Evolutionary conservation across 441 rosid species (phyloP), one percentile per base, ranked within the genome.

Genomic region (Manihot esculenta): DNA sequence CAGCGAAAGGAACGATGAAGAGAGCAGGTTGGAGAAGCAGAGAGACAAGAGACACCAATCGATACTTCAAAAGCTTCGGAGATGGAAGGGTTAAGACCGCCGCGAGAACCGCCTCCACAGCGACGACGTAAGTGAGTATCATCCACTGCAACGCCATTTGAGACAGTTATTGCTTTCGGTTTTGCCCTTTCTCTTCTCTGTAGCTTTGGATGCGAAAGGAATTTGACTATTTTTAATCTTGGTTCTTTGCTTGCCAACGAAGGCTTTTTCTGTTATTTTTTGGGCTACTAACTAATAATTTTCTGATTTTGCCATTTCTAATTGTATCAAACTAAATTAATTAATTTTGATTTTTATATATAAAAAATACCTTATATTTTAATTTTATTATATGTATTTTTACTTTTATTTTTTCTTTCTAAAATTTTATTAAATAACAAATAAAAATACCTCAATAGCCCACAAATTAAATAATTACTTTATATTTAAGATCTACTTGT

Each of bases 81-180:
- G 88, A 86, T 26, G 98, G 98, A 50, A 92, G 53, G 3, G 94
- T 94, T 79, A 92, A 66, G 70, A 94, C 76, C 51, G 85, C 38
- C 20, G 91, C 97, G 53, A 90, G 1, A 7, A 71, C 94, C 0
- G 85, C 96, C 86, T 94, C 99, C 9, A 85, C 92, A 13, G 94
- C 96, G 50, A 88, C 99, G 72, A 88, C 83, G 83, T 89, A 94
- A 49, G 97, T 74, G 62, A 94, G 80, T 49, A 92, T 87, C 84
- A 86, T 72, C 97, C 99, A 94, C 81, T 94, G 98, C 85, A 94
- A 83, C 81, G 89, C 99, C 97, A 94, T 94, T 79, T 21, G 8
- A 56, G 38, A 26, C 5, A 0, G 6, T 35, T 35, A 2, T 35
- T 35, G 3, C 3, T 2, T 35, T 10, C 60, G 10, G 33, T 10